Conservation (phyloP, 345 rosid species). For the Murraya paniculata region DNA sequence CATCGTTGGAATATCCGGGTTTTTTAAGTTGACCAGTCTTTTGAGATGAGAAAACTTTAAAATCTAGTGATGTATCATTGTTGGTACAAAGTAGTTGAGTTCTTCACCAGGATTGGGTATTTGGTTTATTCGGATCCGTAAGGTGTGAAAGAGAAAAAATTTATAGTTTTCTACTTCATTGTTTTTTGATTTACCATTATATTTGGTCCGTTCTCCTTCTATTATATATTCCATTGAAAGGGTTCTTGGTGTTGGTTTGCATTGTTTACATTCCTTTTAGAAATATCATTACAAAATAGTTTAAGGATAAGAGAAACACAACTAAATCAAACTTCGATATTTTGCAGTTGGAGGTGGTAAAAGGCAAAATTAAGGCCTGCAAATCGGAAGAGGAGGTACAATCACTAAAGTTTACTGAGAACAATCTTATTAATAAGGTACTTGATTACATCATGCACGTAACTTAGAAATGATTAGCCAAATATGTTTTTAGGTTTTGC, state of each 20-base stretch:
- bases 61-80: background rate
- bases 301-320: background rate
- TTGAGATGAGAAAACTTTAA: background rate
- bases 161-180: background rate
- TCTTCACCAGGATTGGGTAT: background rate
- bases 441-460: background rate
- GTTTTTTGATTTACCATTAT: background rate
- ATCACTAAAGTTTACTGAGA: slow-evolving; percentile 69
- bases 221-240: slow-evolving; percentile 1
- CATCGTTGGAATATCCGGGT: background rate
- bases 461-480: slow-evolving; percentile 1
- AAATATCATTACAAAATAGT: background rate
- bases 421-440: slow-evolving; percentile 87
- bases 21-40: background rate
- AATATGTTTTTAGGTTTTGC: background rate
- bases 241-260: background rate
- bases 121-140: background rate
- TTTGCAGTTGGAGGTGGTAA: slow-evolving; percentile 68
- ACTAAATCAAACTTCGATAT: slow-evolving; percentile 15
- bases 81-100: background rate
- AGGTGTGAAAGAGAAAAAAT: background rate
- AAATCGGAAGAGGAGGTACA: slow-evolving; percentile 70
- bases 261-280: background rate
- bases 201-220: background rate
- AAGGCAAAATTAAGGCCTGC: slow-evolving; percentile 63